These are phyloP conservation scores for Beta vulgaris DNA, from an alignment of 148 eudicot species.

Conservation along the genomic window DNA sequence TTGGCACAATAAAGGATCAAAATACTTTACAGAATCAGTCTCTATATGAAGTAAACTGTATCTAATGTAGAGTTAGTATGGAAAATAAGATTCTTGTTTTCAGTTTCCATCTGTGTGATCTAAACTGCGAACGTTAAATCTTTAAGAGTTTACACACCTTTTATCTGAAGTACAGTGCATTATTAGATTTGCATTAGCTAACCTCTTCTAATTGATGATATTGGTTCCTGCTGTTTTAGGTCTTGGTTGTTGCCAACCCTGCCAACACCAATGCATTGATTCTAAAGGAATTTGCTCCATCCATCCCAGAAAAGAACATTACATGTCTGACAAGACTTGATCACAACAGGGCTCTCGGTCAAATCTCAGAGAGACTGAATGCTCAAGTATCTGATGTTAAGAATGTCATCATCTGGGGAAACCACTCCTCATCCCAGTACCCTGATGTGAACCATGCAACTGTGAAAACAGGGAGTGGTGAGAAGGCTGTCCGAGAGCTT, in stretches of 20 bases:
- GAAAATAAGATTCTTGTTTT: background rate
- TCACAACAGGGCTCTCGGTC: conserved; percentile 99
- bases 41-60: background rate
- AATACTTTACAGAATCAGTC: background rate
- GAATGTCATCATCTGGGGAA: conserved; percentile 98
- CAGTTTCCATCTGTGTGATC: background rate
- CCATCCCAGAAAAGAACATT: conserved; percentile 90
- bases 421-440: conserved; percentile 93
- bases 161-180: background rate
- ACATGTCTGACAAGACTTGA: conserved; percentile 90
- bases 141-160: background rate
- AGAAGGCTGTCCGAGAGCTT: conserved; percentile 81
- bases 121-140: background rate
- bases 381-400: conserved; percentile 88
- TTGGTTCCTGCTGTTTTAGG: conserved; percentile 39
- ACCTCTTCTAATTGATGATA: background rate
- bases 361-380: conserved; percentile 82
- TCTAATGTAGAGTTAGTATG: background rate
- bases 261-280: conserved; percentile 99
- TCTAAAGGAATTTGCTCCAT: conserved; percentile 95
- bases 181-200: background rate
- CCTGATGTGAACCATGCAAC: conserved; percentile 99
- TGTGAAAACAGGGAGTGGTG: conserved; percentile 75
- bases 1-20: background rate
- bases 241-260: conserved; percentile 98